Conservation (phyloP, 768 basidiomycete species). For the Boletus sensibilis region DNA sequence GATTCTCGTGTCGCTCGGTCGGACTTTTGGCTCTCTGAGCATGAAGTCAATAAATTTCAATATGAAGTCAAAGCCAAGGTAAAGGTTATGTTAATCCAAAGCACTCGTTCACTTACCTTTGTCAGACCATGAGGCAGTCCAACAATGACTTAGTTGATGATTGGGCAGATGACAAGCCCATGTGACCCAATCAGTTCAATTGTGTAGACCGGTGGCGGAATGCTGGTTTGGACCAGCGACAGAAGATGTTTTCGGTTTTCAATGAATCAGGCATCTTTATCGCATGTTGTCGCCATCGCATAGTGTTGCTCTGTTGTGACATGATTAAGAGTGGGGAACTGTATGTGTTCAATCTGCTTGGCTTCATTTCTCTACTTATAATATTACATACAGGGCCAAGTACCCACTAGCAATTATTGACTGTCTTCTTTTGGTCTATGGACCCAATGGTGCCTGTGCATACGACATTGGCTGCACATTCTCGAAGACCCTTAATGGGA, state of each 20-base stretch:
- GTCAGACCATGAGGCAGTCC: no score
- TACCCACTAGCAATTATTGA: constrained; percentile 7
- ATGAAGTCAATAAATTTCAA: no score
- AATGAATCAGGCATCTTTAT: constrained; percentile 6
- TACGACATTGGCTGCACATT: not conserved
- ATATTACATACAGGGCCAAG: constrained; percentile 2
- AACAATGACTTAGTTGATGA: no score
- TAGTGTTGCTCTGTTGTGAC: constrained; percentile 3
- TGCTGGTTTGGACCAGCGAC: not conserved
- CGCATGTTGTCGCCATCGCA: constrained; percentile 2
- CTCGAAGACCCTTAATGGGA: not conserved
- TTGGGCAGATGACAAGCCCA: no score
- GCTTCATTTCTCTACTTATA: no score
- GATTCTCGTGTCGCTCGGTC: no score
- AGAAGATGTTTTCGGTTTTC: constrained; percentile 3
- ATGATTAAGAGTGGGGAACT: constrained; percentile 19
- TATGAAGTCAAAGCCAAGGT: no score
- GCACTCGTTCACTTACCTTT: no score
- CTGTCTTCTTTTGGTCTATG: not conserved
- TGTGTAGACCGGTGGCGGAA: constrained; percentile 3
- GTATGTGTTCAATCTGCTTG: not conserved
- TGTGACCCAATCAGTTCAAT: no score
- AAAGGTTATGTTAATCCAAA: no score
- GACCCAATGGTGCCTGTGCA: not conserved
- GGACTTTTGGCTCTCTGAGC: no score